phyloP scores from a whole-genome alignment of 1,284 basidiomycete species.

The Tylopilus sp. region DNA sequence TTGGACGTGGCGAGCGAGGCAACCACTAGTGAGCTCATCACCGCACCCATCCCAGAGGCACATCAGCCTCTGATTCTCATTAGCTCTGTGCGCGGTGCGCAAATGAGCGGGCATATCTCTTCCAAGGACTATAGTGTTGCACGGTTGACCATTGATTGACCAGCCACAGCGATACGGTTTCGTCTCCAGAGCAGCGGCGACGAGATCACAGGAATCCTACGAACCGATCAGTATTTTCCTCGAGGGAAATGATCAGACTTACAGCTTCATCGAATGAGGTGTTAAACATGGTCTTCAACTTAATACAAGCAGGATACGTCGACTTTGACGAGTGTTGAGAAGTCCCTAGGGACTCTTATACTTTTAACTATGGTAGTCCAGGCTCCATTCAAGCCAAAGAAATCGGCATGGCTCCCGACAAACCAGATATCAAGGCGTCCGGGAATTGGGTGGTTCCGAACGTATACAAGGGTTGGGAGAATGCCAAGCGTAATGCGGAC shows the following conservation, averaged over 20 bases:
- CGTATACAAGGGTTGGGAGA: background rate
- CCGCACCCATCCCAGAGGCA: conserved; percentile 31
- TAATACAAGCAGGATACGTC: background rate
- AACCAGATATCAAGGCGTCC: conserved; percentile 26
- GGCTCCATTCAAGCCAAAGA: conserved; percentile 8
- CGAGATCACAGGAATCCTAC: conserved; percentile 24
- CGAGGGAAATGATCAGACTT: background rate
- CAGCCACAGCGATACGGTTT: conserved; percentile 22
- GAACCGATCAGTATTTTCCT: background rate
- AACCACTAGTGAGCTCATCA: conserved; percentile 24
- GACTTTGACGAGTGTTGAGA: background rate
- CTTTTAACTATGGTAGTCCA: background rate
- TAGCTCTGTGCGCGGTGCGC: conserved; percentile 18
- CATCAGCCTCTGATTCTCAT: background rate
- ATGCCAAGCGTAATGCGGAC: background rate
- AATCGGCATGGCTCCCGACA: conserved; percentile 30
- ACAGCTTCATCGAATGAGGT: conserved; percentile 26
- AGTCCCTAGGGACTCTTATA: conserved; percentile 21
- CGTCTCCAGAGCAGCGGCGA: conserved; percentile 14
- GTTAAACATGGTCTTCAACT: conserved; percentile 18
- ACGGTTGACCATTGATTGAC: conserved; percentile 19
- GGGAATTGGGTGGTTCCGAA: conserved; percentile 8
- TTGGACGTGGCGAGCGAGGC: conserved; percentile 33
- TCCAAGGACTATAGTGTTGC: conserved; percentile 17
- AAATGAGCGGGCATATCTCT: conserved; percentile 32